A percentile compares a stretch with the other conserved stretches of the same genome.
Evolutionary conservation across 225 moss, liverwort and hornwort genomes (phyloP).

Genomic region (Marchantia polymorpha): DNA sequence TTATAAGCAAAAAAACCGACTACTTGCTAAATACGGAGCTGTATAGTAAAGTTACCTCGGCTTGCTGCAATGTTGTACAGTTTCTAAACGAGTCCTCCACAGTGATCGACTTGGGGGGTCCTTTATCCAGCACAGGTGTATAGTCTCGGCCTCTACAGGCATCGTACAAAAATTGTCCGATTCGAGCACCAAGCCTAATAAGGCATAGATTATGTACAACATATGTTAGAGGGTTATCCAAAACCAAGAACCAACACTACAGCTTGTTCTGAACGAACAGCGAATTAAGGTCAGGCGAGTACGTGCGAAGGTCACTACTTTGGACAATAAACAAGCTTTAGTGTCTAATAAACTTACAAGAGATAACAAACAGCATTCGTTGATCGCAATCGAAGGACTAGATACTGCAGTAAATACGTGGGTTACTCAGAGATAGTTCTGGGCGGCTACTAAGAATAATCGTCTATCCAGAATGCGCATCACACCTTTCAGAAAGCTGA

Average conservation of each 20-base stretch:
- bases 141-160: constrained; percentile 52
- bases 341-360: too few species aligned
- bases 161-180: constrained; percentile 48
- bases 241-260: too few species aligned
- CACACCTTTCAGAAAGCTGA: constrained; percentile 45
- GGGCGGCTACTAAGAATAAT: too few species aligned
- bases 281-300: background rate
- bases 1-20: background rate
- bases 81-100: constrained; percentile 64
- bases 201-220: too few species aligned
- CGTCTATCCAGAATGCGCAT: too few species aligned
- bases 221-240: too few species aligned
- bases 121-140: constrained; percentile 55
- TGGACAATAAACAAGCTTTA: too few species aligned
- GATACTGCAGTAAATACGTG: too few species aligned
- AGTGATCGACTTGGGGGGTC: constrained; percentile 61
- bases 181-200: constrained; percentile 52
- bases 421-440: too few species aligned
- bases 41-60: constrained; percentile 31
- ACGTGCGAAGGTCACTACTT: background rate
- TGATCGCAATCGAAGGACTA: too few species aligned
- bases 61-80: constrained; percentile 46
- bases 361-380: too few species aligned
- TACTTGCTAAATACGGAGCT: background rate
- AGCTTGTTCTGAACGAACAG: too few species aligned